Conservation (phyloP, 371 early-diverging fungal genomes). For the Coemansia sp. region DNA sequence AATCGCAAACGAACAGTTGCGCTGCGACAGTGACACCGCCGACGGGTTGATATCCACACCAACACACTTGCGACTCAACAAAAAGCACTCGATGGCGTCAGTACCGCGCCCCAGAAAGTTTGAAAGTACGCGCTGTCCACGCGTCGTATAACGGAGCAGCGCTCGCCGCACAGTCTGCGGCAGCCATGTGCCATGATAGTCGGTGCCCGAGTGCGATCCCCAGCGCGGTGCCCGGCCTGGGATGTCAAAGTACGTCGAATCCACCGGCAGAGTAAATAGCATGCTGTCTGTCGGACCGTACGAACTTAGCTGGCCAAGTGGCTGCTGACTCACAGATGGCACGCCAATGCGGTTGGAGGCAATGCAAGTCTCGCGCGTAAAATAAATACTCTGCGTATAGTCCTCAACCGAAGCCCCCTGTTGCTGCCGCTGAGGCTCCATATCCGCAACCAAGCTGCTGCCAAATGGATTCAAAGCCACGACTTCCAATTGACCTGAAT, state of each 20-base stretch:
- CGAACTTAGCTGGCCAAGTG: constrained; percentile 43
- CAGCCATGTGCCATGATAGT: constrained; percentile 94
- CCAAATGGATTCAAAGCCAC: constrained; percentile 54
- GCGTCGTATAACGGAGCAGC: constrained; percentile 69
- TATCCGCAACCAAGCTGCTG: constrained; percentile 7
- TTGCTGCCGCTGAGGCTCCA: constrained; percentile 10
- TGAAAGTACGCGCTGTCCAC: constrained; percentile 77
- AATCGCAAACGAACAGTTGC: constrained; percentile 81
- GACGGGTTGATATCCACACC: constrained; percentile 90
- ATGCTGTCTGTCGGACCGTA: constrained; percentile 79
- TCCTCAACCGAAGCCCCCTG: constrained; percentile 60
- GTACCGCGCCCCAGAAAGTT: constrained; percentile 91
- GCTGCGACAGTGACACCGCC: constrained; percentile 76
- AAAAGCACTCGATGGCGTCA: constrained; percentile 87
- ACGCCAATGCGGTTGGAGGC: constrained; percentile 17
- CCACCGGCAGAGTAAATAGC: constrained; percentile 72
- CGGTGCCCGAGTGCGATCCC: constrained; percentile 88
- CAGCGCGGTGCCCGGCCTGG: constrained; percentile 87
- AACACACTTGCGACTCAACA: constrained; percentile 74
- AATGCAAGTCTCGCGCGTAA: constrained; percentile 61
- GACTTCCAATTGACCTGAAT: constrained; percentile 28
- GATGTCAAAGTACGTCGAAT: constrained; percentile 84
- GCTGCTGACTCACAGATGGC: constrained; percentile 38
- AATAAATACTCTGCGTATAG: constrained; percentile 74
- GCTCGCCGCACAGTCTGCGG: constrained; percentile 88